phyloP scores from a whole-genome alignment of 768 basidiomycete species.

The Xerocomus brunneocitrinus region DNA sequence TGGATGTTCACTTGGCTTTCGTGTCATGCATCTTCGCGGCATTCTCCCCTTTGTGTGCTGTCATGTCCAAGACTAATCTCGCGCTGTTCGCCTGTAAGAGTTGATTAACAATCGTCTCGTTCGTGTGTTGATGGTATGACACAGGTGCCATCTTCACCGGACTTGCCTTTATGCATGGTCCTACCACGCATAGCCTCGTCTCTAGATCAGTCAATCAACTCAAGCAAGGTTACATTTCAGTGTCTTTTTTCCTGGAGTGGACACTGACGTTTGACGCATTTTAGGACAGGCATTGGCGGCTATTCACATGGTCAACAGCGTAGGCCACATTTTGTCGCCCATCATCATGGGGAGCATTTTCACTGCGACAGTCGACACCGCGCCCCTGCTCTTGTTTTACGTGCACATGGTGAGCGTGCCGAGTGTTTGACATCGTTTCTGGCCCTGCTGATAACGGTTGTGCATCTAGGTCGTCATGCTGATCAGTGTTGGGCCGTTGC shows the following conservation, averaged over 20 bases:
- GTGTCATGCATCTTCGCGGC: constrained; percentile 16
- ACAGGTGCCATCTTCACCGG: constrained; percentile 20
- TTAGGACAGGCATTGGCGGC: constrained; percentile 29
- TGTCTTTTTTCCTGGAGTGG: too few relatives aligned
- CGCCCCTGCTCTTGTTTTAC: constrained; percentile 23
- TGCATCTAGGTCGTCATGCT: constrained; percentile 13
- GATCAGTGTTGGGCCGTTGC: constrained; percentile 12
- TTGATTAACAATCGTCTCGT: not conserved
- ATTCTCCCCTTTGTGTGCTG: constrained; percentile 11
- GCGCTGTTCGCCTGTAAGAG: constrained; percentile 15
- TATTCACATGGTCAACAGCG: constrained; percentile 24
- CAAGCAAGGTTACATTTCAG: constrained; percentile 21
- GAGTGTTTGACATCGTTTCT: not conserved
- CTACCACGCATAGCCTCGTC: constrained; percentile 23
- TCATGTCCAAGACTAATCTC: constrained; percentile 5
- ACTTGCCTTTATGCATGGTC: constrained; percentile 10
- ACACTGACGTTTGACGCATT: not conserved
- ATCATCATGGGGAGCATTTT: constrained; percentile 30
- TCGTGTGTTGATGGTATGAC: not conserved
- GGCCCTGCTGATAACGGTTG: not conserved
- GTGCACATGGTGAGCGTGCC: constrained; percentile 18
- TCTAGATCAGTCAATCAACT: constrained; percentile 26
- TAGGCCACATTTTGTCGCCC: constrained; percentile 22
- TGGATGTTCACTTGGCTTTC: constrained; percentile 29
- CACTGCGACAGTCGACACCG: constrained; percentile 18